phyloP scores from a whole-genome alignment of 345 rosid genomes.

The Capsella bursapastoris region DNA sequence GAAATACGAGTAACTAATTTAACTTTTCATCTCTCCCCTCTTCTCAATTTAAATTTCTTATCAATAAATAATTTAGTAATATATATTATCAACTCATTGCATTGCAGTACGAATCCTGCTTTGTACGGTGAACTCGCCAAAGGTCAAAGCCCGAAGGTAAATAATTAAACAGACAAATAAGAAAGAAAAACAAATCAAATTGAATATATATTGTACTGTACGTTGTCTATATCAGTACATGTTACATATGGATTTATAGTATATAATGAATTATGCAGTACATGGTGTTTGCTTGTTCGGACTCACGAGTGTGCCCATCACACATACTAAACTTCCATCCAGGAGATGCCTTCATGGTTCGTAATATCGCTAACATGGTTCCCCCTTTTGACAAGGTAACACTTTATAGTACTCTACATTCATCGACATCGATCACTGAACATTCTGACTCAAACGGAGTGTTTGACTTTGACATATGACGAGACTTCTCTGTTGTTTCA shows the following conservation, averaged over 20 bases:
- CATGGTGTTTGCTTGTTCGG: constrained; percentile 96
- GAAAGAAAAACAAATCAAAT: background rate
- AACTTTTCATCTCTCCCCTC: background rate
- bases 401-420: background rate
- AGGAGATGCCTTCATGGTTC: constrained; percentile 92
- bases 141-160: constrained; percentile 92
- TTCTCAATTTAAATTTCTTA: background rate
- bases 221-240: too few relatives aligned
- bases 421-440: background rate
- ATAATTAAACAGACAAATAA: background rate
- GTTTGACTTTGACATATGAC: constrained; percentile 14
- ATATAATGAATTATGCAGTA: constrained; percentile 53
- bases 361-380: constrained; percentile 89
- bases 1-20: constrained; percentile 65
- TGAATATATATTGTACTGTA: too few relatives aligned
- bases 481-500: background rate
- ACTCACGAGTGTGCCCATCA: constrained; percentile 94
- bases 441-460: background rate
- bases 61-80: background rate
- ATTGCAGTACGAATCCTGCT: constrained; percentile 68
- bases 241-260: too few relatives aligned
- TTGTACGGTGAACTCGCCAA: constrained; percentile 74
- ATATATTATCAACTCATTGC: background rate
- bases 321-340: constrained; percentile 87
- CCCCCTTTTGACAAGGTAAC: constrained; percentile 80